Conservation (phyloP, 495 filamentous ascomycete genomes). For the Trichoderma gamsii region DNA sequence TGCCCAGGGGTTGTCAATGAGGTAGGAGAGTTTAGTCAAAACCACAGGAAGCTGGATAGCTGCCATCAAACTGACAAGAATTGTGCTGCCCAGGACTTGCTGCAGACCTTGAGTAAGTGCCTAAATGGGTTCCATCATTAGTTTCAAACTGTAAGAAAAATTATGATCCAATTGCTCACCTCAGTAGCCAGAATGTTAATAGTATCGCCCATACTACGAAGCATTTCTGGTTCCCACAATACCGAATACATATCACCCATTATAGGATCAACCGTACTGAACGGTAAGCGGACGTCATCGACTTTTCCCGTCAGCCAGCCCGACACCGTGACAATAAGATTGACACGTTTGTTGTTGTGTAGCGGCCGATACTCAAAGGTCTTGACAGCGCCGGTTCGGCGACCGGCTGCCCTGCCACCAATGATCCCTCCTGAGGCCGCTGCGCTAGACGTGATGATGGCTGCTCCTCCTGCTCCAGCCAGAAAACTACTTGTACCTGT, state of each 20-base stretch:
- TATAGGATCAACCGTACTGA: conserved; percentile 89
- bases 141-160: neutral
- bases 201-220: conserved; percentile 92
- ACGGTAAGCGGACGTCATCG: conserved; percentile 92
- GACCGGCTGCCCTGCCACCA: conserved; percentile 74
- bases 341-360: conserved; percentile 95
- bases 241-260: conserved; percentile 99
- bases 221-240: conserved; percentile 97
- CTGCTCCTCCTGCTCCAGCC: conserved; percentile 86
- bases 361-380: conserved; percentile 96
- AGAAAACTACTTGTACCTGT: conserved; percentile 83
- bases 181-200: conserved; percentile 98
- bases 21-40: conserved; percentile 87
- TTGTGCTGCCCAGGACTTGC: conserved; percentile 87
- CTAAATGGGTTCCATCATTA: conserved; percentile 33
- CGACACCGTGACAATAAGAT: conserved; percentile 90
- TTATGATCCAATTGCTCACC: conserved; percentile 45
- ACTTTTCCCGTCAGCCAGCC: conserved; percentile 99
- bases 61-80: conserved; percentile 84
- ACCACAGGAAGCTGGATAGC: conserved; percentile 89
- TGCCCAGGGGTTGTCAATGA: conserved; percentile 98
- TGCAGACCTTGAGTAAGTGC: conserved; percentile 93
- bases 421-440: conserved; percentile 83
- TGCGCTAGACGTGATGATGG: conserved; percentile 84
- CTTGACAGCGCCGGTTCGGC: conserved; percentile 81